Evolutionary conservation across 2,329 filamentous ascomycete genomes (phyloP).

Genomic region (Ilyonectria robusta): DNA sequence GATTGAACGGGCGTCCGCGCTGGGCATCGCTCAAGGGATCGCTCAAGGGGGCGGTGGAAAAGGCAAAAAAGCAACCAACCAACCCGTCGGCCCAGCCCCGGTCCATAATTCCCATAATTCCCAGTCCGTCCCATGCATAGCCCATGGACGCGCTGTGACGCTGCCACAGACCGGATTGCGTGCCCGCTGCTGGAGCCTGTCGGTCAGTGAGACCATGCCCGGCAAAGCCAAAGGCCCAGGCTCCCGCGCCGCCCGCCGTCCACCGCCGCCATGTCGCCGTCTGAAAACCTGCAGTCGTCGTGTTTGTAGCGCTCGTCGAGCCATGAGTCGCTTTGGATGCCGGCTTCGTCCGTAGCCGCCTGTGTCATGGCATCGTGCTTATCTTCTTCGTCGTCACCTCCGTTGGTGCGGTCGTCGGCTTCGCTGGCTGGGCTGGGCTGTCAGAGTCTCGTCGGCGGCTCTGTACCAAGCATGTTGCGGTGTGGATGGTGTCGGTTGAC

Average conservation of each 20-base stretch:
- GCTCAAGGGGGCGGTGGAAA: slow-evolving; percentile 27
- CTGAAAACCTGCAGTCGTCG: slow-evolving; percentile 36
- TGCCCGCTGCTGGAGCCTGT: slow-evolving; percentile 45
- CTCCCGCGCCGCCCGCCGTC: slow-evolving; percentile 37
- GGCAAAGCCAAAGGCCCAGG: slow-evolving; percentile 35
- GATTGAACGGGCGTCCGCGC: slow-evolving; percentile 26
- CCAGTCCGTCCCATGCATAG: slow-evolving; percentile 41
- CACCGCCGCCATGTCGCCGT: slow-evolving; percentile 27
- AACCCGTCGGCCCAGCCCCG: slow-evolving; percentile 37
- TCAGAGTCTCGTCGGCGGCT: slow-evolving; percentile 5
- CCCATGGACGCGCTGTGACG: slow-evolving; percentile 45
- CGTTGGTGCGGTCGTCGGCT: slow-evolving; percentile 1
- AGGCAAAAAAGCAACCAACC: slow-evolving; percentile 45
- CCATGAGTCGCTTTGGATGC: slow-evolving; percentile 29
- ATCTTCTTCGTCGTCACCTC: slow-evolving; percentile 7
- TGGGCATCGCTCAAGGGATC: background rate
- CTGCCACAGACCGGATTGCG: slow-evolving; percentile 44
- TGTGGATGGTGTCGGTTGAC: slow-evolving; percentile 24
- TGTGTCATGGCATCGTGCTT: slow-evolving; percentile 3
- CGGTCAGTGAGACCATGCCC: slow-evolving; percentile 34
- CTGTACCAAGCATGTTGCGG: slow-evolving; percentile 32
- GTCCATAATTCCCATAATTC: slow-evolving; percentile 50
- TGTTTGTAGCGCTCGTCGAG: slow-evolving; percentile 40
- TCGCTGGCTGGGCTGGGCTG: background rate
- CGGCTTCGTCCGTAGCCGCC: slow-evolving; percentile 28